A percentile compares a stretch with the other conserved stretches of the same genome.
Evolutionary conservation across 1,284 basidiomycete species (phyloP).

Genomic region (Fomitopsis schrenkii): DNA sequence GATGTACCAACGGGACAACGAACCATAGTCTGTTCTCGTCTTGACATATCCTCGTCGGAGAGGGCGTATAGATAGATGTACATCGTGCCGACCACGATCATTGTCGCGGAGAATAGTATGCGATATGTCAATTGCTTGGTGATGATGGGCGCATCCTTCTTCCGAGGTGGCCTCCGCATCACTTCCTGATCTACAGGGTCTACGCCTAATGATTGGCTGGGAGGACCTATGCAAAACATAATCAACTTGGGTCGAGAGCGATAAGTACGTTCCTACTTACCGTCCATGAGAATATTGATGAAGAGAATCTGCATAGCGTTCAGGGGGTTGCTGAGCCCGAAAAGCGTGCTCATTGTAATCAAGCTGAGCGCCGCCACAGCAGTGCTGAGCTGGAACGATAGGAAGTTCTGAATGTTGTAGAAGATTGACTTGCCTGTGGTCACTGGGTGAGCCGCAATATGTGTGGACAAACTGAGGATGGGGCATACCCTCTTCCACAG

Average conservation of each 20-base stretch:
- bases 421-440: constrained; percentile 88
- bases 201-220: constrained; percentile 93
- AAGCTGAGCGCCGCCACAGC: constrained; percentile 93
- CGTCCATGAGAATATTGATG: constrained; percentile 99
- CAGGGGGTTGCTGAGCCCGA: constrained; percentile 87
- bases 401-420: constrained; percentile 98
- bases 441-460: background rate
- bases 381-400: constrained; percentile 95
- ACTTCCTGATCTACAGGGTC: constrained; percentile 92
- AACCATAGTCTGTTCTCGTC: constrained; percentile 93
- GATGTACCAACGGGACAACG: constrained; percentile 20
- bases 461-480: background rate
- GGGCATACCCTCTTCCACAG: constrained; percentile 85
- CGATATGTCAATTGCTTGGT: constrained; percentile 70
- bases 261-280: constrained; percentile 36
- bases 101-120: constrained; percentile 85
- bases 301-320: constrained; percentile 99
- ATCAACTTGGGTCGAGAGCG: background rate
- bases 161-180: constrained; percentile 86
- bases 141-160: constrained; percentile 88
- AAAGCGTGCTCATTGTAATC: constrained; percentile 90
- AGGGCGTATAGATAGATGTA: constrained; percentile 86
- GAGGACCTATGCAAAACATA: constrained; percentile 63
- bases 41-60: constrained; percentile 76
- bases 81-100: constrained; percentile 87